Conservation (phyloP, 2,329 filamentous ascomycete genomes). For the Aspergillus sclerotialis region DNA sequence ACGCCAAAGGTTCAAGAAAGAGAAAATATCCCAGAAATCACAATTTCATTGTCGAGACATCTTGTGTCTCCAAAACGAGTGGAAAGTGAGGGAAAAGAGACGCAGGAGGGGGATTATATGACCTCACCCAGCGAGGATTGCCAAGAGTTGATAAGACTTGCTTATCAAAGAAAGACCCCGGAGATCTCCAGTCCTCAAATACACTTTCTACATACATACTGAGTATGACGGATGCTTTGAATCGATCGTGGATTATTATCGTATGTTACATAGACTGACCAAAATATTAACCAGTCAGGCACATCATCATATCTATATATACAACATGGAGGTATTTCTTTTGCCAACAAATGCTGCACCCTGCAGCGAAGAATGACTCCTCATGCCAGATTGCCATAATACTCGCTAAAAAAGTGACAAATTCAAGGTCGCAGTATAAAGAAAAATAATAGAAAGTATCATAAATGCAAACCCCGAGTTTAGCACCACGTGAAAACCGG, state of each 20-base stretch:
- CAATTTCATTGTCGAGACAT: not conserved
- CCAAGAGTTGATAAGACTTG: slow-evolving; percentile 18
- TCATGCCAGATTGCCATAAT: slow-evolving; percentile 18
- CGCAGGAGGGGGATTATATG: not conserved
- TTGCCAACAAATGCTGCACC: slow-evolving; percentile 12
- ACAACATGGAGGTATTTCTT: slow-evolving; percentile 12
- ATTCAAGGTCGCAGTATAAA: slow-evolving; percentile 5
- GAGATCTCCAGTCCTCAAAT: no score
- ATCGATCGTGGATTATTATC: no score
- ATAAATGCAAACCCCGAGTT: slow-evolving; percentile 10
- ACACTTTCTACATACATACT: no score
- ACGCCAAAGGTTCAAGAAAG: not conserved
- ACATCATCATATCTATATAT: slow-evolving; percentile 28
- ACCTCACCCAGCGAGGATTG: not conserved
- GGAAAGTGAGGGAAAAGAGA: slow-evolving; percentile 1
- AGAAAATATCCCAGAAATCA: not conserved
- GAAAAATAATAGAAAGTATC: slow-evolving; percentile 2
- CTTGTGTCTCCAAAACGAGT: not conserved
- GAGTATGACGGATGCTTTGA: no score
- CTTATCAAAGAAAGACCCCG: slow-evolving; percentile 14
- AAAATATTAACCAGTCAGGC: slow-evolving; percentile 11
- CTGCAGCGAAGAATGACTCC: slow-evolving; percentile 12
- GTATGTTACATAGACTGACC: slow-evolving; percentile 20
- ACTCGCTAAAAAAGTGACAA: slow-evolving; percentile 15
- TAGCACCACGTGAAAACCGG: slow-evolving; percentile 98